Evolutionary conservation across 2,329 filamentous ascomycete species (phyloP), one percentile per base, ranked within the genome.

Genomic region (Ceratocystis eucalypticola): DNA sequence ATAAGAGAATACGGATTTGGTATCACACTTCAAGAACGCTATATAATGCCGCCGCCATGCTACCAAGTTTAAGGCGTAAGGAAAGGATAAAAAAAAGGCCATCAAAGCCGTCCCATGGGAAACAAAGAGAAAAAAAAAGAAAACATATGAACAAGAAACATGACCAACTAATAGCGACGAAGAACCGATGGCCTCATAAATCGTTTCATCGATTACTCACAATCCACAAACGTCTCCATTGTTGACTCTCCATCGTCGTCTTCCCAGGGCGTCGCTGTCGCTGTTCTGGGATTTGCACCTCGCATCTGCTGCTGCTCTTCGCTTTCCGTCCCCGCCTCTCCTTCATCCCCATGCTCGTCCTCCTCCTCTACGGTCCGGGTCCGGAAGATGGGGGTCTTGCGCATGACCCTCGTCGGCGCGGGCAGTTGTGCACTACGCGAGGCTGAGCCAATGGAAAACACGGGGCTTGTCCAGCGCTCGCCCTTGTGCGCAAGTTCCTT

Each of bases 381-480:
- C 22, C 25, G 37, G 44, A 62, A 66, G 1, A 61, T 17, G 5
- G 65, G 55, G 15, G 37, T 45, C 59, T 62, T 62, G 22, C 65
- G 65, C 20, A 66, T 75, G 12, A 85, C 76, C 66, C 76, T 74
- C 28, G 82, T 82, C 1, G 80, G 77, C n/a, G 72, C 74, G 1
- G 92, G 91, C 55, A 96, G 81, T 72, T 88, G 83, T 28, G 77
- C 81, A 53, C 89, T 91, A 76, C 87, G 86, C 66, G 83, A 80
- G 10, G 92, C 91, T 55, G 78, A 82, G 61, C 94, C 93, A 71
- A 97, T 88, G 68, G 85, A 87, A 80, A 99, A 99, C 72, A 99
- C 85, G 8, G 93, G 91, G 69, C 89, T 95, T 80, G 96, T 88
- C 94, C 94, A 99, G 75, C 86, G 87, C 66, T 96, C 89, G 64